Evolutionary conservation across 805 yeast species (phyloP), one percentile per base, ranked within the genome.

Genomic region (Yarrowia sp.): DNA sequence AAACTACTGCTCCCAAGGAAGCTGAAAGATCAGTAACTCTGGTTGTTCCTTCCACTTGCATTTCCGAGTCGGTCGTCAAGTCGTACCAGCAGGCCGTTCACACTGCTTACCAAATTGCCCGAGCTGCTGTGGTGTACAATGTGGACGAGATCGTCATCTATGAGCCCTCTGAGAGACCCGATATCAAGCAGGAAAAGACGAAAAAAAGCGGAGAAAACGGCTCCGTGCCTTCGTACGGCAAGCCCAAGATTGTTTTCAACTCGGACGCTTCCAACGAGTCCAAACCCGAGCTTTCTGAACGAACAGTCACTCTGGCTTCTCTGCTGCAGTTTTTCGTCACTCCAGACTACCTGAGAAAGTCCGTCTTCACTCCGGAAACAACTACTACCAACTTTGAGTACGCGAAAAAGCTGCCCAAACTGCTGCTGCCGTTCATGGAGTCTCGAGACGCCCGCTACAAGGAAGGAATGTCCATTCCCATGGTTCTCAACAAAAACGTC

Each of bases 241-340:
- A 73, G 32, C 77, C 77, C 26, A 78, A 77, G 61, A 30, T 30
- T 22, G 63, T 58, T 14, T 43, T 41, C 49, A 58, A 58, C 51
- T 68, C 66, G 12, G 71, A 70, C 46, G 43, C 58, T 33, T 61
- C 64, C 10, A 67, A 66, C n/a, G 51, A 32, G 7, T 5, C 9
- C 21, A 74, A 75, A 67, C 52, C 48, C 9, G 51, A 65, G 12
- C 54, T 62, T 19, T 65, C 71, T 0, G 44, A 28, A 66, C 78
- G 79, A 38, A 76, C 86, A 0, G 74, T 86, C 72, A 71, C 86
- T 8, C 80, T 90, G 64, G 92, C 93, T 1, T 79, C 86, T 0
- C 78, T 92, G 41, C 76, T 92, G 65, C 96, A 90, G 72, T 91
- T 78, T 72, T 90, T 90, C 71, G 85, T 91, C 16, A 91, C 97